A percentile compares a stretch with the other conserved stretches of the same genome.
These are phyloP conservation scores for Trametes cinnabarina DNA, from an alignment of 768 basidiomycete species.

Conservation along the genomic window DNA sequence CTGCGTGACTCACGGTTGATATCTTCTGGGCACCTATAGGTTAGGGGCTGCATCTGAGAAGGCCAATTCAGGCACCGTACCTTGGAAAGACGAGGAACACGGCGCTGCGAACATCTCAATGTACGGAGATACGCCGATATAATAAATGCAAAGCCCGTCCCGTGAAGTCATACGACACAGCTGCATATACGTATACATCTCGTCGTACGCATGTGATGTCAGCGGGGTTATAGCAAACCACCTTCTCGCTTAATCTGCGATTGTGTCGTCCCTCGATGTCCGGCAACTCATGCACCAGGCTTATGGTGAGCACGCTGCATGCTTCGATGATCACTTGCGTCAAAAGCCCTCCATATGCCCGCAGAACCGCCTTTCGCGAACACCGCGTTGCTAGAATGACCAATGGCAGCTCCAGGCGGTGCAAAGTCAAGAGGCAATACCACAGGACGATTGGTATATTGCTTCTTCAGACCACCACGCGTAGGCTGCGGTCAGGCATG, in stretches of 20 bases:
- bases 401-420: background rate
- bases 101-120: background rate
- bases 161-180: too few species aligned
- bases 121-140: background rate
- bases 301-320: background rate
- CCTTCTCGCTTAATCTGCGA: too few species aligned
- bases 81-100: constrained; percentile 12
- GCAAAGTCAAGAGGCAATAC: background rate
- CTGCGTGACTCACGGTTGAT: background rate
- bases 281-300: too few species aligned
- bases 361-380: background rate
- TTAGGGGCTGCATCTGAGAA: background rate
- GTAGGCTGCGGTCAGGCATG: background rate
- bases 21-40: background rate
- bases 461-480: background rate
- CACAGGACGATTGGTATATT: background rate
- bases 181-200: too few species aligned
- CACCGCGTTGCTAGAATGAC: background rate
- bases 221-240: too few species aligned
- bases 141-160: background rate
- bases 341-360: background rate
- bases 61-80: background rate
- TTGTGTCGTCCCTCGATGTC: too few species aligned
- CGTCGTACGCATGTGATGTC: too few species aligned
- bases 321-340: background rate